phyloP scores from a whole-genome alignment of 208 protist genomes.

The Angomonas ambiguus region DNA sequence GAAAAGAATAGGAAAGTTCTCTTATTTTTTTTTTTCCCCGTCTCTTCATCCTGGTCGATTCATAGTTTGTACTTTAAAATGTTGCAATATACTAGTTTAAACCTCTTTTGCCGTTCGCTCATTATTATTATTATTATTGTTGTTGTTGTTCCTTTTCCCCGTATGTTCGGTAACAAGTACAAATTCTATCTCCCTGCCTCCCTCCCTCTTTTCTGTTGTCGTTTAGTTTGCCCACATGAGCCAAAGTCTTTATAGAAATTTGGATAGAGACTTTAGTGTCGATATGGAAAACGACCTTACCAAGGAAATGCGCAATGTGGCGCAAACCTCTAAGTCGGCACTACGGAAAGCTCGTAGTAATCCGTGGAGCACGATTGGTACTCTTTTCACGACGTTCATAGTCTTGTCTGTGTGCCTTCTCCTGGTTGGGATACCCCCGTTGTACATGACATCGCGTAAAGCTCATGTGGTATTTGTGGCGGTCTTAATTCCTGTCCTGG shows the following conservation, averaged over 20 bases:
- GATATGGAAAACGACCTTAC: neutral
- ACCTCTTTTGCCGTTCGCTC: neutral
- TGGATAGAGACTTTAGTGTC: neutral
- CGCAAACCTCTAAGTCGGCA: too few species aligned
- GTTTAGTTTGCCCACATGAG: neutral
- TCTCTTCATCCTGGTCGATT: neutral
- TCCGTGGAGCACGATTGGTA: slow-evolving; percentile 2
- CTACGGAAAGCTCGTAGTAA: neutral
- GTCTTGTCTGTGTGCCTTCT: slow-evolving; percentile 27
- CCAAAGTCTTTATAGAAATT: too few species aligned
- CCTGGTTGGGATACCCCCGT: slow-evolving; percentile 37
- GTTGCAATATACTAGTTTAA: too few species aligned
- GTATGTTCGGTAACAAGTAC: neutral
- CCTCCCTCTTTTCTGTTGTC: slow-evolving; percentile 9
- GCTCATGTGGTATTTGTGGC: slow-evolving; percentile 35
- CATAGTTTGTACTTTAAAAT: neutral
- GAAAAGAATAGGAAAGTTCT: too few species aligned
- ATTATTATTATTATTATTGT: slow-evolving; percentile 4
- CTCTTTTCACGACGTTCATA: neutral
- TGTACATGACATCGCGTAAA: slow-evolving; percentile 23
- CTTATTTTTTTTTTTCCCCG: neutral
- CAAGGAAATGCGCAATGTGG: neutral
- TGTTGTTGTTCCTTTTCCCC: neutral
- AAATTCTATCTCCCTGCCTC: neutral
- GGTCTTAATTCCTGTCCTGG: slow-evolving; percentile 41